These are phyloP conservation scores for Trichoderma breve DNA, from an alignment of 2,329 filamentous ascomycete genomes.

Conservation along the genomic window DNA sequence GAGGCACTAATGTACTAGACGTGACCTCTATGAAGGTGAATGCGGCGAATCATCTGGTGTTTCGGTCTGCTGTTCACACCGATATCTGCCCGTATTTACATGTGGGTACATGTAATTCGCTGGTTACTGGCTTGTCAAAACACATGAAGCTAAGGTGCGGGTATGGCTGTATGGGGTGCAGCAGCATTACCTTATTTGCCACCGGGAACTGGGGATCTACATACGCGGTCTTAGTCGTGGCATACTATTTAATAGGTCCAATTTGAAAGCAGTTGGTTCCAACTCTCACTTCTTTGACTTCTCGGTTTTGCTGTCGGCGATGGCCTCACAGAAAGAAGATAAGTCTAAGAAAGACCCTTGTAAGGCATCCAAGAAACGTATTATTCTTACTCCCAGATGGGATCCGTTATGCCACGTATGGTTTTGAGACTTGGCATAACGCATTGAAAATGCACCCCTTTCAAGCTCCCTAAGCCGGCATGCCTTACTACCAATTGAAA, in stretches of 20 bases:
- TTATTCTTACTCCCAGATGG: not conserved
- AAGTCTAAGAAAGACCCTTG: not conserved
- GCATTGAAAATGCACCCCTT: not conserved
- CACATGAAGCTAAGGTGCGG: too few relatives aligned
- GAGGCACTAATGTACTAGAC: not conserved
- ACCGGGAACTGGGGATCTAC: not conserved
- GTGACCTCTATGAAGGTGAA: not conserved
- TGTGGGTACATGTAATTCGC: not conserved
- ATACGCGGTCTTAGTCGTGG: not conserved
- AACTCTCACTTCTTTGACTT: not conserved
- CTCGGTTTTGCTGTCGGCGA: not conserved
- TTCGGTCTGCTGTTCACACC: not conserved
- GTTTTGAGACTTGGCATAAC: not conserved
- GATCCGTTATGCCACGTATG: not conserved
- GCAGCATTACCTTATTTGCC: not conserved
- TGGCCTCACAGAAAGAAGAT: not conserved
- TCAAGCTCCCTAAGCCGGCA: not conserved
- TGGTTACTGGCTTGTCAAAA: not conserved
- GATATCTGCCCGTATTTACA: not conserved
- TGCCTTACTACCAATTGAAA: not conserved
- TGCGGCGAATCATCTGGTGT: not conserved
- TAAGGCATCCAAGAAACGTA: not conserved
- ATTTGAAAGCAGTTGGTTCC: not conserved
- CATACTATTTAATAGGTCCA: not conserved
- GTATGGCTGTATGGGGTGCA: not conserved